Evolutionary conservation across 2,329 filamentous ascomycete genomes (phyloP), one percentile per base, ranked within the genome.

Genomic region (Mariannaea elegans): DNA sequence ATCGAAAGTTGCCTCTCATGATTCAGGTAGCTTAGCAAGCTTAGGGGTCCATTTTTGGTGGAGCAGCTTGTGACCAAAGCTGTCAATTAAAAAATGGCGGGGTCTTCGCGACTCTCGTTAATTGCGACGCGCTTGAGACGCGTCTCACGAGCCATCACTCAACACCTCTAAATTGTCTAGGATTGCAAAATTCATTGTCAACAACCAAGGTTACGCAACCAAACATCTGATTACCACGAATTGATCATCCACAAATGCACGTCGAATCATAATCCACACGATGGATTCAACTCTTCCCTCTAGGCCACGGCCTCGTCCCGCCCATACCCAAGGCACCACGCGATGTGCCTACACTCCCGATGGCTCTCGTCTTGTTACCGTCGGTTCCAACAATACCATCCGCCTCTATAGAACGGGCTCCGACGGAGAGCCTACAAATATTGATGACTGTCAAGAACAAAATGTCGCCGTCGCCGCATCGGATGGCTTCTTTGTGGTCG

Each of bases 371-470:
- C 84, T 99, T 58, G 87, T 98, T 66, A 98, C 95, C 10, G 94
- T 93, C 61, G 95, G 95, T 65, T 90, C 92, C 59, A 97, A 98
- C 80, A 96, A 96, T 72, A 93, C 92, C 7, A 93, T 97, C 71
- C 91, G 96, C 48, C 87, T 98, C 48, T 99, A 97, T 81, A 92
- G 90, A 67, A 95, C 94, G 13, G 93, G 92, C 61, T 95, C 91
- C 36, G 91, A 97, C 78, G 94, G 93, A 69, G 95, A 99, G 75
- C 95, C 96, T 9, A 88, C 87, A 59, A 97, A 94, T 57, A 90
- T 99, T 56, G 94, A 98, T 74, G 93, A 97, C 65, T 93, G 90
- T 54, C 90, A 91, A 61, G 94, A 97, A 68, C 90, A 92, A 65
- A 97, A 97, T 72, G 83, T 91, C 18, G 88, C 90, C 29, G 87